A percentile compares a stretch with the other conserved stretches of the same genome.
Evolutionary conservation across 441 rosid genomes (phyloP).

Genomic region (Corymbia citriodora): DNA sequence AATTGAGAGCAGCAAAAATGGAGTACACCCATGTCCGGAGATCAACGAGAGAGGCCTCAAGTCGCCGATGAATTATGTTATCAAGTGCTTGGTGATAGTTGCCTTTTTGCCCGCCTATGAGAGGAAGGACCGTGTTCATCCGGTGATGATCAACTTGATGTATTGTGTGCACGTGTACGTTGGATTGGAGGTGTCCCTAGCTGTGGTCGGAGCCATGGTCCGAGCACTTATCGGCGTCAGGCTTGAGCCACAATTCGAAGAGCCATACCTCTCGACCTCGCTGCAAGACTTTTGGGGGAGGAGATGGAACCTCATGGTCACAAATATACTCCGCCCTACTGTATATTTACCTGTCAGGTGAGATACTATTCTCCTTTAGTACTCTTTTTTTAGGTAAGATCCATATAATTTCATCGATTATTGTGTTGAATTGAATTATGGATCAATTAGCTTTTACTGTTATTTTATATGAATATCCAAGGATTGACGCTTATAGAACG

Average conservation of each 20-base stretch:
- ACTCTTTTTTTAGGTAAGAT: background rate
- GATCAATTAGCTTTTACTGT: background rate
- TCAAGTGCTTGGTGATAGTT: background rate
- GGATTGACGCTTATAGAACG: background rate
- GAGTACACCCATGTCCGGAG: background rate
- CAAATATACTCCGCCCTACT: slow-evolving; percentile 15
- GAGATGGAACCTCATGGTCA: slow-evolving; percentile 28
- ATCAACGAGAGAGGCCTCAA: background rate
- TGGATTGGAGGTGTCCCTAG: background rate
- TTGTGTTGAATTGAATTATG: background rate
- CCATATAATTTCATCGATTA: background rate
- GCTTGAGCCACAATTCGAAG: slow-evolving; percentile 12
- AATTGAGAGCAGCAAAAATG: background rate
- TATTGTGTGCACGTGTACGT: background rate
- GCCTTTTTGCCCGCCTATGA: background rate
- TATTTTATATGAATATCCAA: background rate
- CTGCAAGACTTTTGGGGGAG: slow-evolving; percentile 32
- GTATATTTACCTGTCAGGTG: slow-evolving; percentile 7
- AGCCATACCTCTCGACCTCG: slow-evolving; percentile 23
- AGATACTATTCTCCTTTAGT: background rate
- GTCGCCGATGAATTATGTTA: background rate
- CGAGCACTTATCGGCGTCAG: background rate
- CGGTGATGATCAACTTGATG: background rate
- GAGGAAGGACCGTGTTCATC: background rate
- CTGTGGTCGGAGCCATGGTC: background rate